Evolutionary conservation across 495 filamentous ascomycete genomes (phyloP), one percentile per base, ranked within the genome.

Genomic region (Baudoinia panamericana): DNA sequence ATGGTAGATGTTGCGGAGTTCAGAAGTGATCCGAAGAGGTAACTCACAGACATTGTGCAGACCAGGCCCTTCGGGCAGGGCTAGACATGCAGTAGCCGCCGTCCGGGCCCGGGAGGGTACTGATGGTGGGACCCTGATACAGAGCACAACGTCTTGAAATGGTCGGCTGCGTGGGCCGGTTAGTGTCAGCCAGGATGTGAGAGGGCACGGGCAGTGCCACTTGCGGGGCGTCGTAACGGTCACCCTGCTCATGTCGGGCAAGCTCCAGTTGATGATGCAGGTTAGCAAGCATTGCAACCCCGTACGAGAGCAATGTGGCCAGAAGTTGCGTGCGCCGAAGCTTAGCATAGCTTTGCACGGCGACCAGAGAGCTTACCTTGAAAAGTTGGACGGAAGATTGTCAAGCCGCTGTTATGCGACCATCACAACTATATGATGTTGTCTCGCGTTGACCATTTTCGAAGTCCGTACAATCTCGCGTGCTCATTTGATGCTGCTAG

Each of bases 31-130:
- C n/a, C n/a, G n/a, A n/a, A n/a, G n/a, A n/a, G n/a, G n/a, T n/a
- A n/a, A n/a, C n/a, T n/a, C n/a, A n/a, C n/a, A n/a, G 26, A 21
- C 8, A 19, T 31, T 32, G 25, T 23, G 46, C 46, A 18, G 46
- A 28, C 34, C 28, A 42, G 28, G 46, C 32, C 39, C 41, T 28
- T 45, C 30, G 22, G 33, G 36, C 46, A 41, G 31, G 37, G 48
- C 36, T 51, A 51, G 48, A 46, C 48, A 51, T 42, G 48, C 48
- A 46, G 38, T 45, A 41, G 43, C 5, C 34, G 31, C 34, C 42
- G 36, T 38, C 12, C 15, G 36, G n/a, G 30, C 13, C 41, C 41
- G 35, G 41, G 15, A 30, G 23, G 19, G 38, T 32, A 45, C 25
- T 23, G 41, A 37, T 51, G 48, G 22, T 23, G 36, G 17, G 27